Percentiles rank a stretch among this genome's conserved stretches.
Evolutionary conservation across 129 eudicot genomes (phyloP).

Genomic region (sunflower (Helianthus annuus)): HanXRQr2.0-SUNRISE NC_035444.2:60041129-60041628

Average conservation of each 20-base stretch:
- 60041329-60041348: conserved; percentile 85
- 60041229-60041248: conserved; percentile 30
- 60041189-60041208: conserved; percentile 78
- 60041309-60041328: conserved; percentile 69
- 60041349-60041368: conserved; percentile 78
- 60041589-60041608: conserved; percentile 68
- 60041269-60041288: conserved; percentile 15
- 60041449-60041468: conserved; percentile 89
- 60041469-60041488: conserved; percentile 77
- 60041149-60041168: conserved; percentile 45
- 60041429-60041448: conserved; percentile 46
- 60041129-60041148: conserved; percentile 20
- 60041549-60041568: conserved; percentile 96
- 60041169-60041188: conserved; percentile 99
- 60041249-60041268: conserved; percentile 12
- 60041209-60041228: conserved; percentile 91
- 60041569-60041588: conserved; percentile 82
- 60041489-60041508: conserved; percentile 83
- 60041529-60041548: conserved; percentile 91
- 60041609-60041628: neutral
- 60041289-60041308: conserved; percentile 64
- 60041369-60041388: conserved; percentile 8
- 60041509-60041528: conserved; percentile 91
- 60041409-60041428: neutral
- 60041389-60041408: conserved; percentile 15